phyloP scores from a whole-genome alignment of 2,329 filamentous ascomycete genomes.

The Cercospora sesami region DNA sequence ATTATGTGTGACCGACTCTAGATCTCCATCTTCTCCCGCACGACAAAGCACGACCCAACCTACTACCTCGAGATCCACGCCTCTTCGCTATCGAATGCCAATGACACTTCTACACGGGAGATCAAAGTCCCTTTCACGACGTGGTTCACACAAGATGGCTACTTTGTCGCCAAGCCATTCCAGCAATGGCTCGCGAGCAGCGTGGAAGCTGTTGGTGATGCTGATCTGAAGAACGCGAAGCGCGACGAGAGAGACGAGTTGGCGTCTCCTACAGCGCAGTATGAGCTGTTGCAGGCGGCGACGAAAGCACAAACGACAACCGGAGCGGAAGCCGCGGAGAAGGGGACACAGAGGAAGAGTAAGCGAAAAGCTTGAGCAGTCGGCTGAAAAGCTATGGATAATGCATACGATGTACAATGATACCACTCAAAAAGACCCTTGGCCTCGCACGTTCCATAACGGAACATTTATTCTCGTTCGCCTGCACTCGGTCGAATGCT shows the following conservation, averaged over 20 bases:
- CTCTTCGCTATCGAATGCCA: slow-evolving; percentile 22
- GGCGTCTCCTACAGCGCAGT: slow-evolving; percentile 28
- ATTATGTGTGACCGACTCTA: slow-evolving; percentile 40
- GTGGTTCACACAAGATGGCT: slow-evolving; percentile 74
- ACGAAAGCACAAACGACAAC: slow-evolving; percentile 18
- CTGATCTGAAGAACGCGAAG: slow-evolving; percentile 59
- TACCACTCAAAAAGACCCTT: background rate
- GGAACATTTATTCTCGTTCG: background rate
- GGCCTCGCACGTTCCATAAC: background rate
- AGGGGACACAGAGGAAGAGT: slow-evolving; percentile 31
- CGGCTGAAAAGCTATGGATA: background rate
- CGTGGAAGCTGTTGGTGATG: slow-evolving; percentile 64
- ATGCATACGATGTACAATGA: background rate
- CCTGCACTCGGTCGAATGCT: background rate
- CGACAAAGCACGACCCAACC: slow-evolving; percentile 75
- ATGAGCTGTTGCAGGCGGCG: slow-evolving; percentile 11
- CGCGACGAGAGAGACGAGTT: slow-evolving; percentile 41
- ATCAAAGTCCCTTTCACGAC: slow-evolving; percentile 66
- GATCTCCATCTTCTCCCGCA: slow-evolving; percentile 71
- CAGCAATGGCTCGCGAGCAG: slow-evolving; percentile 73
- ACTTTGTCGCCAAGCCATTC: slow-evolving; percentile 73
- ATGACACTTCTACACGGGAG: slow-evolving; percentile 43
- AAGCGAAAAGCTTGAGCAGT: slow-evolving; percentile 27
- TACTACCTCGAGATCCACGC: slow-evolving; percentile 71
- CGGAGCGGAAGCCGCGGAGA: slow-evolving; percentile 26